Evolutionary conservation across 108 stramenopile genomes (phyloP), one percentile per base, ranked within the genome.

Genomic region (Cyclotella baltica): DNA sequence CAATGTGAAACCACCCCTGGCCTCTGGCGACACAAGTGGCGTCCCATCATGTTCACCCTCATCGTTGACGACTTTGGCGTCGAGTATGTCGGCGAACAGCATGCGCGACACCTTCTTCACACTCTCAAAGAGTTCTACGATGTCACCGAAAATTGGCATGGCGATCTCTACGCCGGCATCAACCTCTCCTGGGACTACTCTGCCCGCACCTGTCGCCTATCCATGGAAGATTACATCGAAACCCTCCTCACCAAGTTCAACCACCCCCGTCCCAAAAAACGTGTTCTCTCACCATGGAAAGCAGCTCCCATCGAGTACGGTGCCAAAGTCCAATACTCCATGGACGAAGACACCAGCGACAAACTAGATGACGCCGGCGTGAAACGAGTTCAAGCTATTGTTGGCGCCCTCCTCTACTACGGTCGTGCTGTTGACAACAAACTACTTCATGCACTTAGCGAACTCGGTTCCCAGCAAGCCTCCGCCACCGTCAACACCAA

Each of bases 11-110:
- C 16, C 59, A 73, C 36, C 4, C 59, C 61, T 47, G 59, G 37
- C n/a, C 51, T 85, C 22, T 88, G 73, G 76, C 38, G 35, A 1
- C 83, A 88, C 67, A 47, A 61, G 28, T 47, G 55, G 23, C 64
- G 68, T 15, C 71, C 61, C 28, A 57, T 83, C 30, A 53, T 28
- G 19, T 88, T 87, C 50, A 47, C 73, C 15, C 81, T 89, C 33
- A 86, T 86, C 1, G 88, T 89, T 35, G 86, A 89, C 35, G 84
- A 89, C 65, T 87, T 89, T 68, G 86, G 81, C 50, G 47, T 89
- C 37, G 61, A 85, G 70, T 87, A 86, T 72, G 40, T 38, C 2
- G 55, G 51, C 20, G 33, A 73, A 46, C 38, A n/a, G 23, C 74
- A 85, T 74, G 77, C 65, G n/a, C 38, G 76, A 27, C 88, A 83